phyloP scores from a whole-genome alignment of 805 yeast genomes.

The Torulaspora maleeae region DNA sequence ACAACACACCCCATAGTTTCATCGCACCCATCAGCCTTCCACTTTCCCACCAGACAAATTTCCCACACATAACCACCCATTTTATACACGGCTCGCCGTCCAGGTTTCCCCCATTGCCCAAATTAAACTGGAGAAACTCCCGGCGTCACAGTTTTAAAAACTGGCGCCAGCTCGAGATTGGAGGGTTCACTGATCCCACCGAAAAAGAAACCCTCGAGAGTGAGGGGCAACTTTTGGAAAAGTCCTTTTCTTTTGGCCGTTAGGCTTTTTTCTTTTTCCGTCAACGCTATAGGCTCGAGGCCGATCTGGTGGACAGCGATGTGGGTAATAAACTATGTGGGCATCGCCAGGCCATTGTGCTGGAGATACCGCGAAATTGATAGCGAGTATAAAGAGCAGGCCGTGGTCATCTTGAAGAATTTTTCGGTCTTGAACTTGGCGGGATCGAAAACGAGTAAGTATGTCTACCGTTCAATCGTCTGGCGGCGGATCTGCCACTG shows the following conservation, averaged over 20 bases:
- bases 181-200: not conserved
- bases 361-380: too few relatives aligned
- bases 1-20: not conserved
- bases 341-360: too few relatives aligned
- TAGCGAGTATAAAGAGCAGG: too few relatives aligned
- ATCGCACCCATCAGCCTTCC: not conserved
- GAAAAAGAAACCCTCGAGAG: not conserved
- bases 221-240: not conserved
- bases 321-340: too few relatives aligned
- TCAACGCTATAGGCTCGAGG: too few relatives aligned
- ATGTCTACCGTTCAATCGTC: slow-evolving; percentile 3
- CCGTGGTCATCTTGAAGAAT: too few relatives aligned
- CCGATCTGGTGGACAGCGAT: too few relatives aligned
- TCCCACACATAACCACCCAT: not conserved
- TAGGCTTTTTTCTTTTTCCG: not conserved
- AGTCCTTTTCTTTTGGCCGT: not conserved
- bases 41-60: not conserved
- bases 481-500: slow-evolving; percentile 11
- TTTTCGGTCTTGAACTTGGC: too few relatives aligned
- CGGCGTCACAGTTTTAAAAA: not conserved
- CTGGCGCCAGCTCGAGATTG: not conserved
- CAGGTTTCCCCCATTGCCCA: not conserved
- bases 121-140: not conserved
- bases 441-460: not conserved
- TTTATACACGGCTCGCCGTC: not conserved